Evolutionary conservation across 2,329 filamentous ascomycete species (phyloP), one percentile per base, ranked within the genome.

Genomic region (Lecanicillium sp.): DNA sequence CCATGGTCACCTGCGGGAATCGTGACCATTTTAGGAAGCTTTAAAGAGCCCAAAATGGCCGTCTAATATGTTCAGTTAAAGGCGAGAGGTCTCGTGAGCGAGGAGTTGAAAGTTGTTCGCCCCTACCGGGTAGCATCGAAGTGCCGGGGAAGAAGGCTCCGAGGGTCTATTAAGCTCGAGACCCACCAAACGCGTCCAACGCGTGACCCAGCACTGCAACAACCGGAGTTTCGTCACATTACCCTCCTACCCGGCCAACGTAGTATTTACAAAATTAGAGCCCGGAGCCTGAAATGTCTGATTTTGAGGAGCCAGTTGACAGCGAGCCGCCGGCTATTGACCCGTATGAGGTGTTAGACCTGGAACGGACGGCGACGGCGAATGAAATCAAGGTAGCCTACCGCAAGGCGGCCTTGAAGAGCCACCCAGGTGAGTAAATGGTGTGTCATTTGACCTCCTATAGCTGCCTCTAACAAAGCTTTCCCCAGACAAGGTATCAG

Each of bases 381-480:
- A 79, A 87, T 45, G 77, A 95, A 52, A 75, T 98, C 64, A 95
- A 94, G 59, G 79, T 78, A 14, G 87, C 90, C 14, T 98, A 98
- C 67, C 84, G 87, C 55, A 95, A 94, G 58, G 78, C 83, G 36
- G 92, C 92, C 4, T 70, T 98, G 43, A 88, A 80, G 59, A 76
- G 89, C 51, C 92, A 98, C 53, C 85, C 85, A 51, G 83, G 83
- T 90, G 73, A 50, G 63, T 25, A n/a, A 6, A 4, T 9, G 11
- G 5, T n/a, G 17, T 9, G 22, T 19, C 8, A 11, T 17, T 14
- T 19, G 22, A 25, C 7, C 22, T 25, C 11, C 22, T 25, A 11
- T 25, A n/a, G 16, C 18, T 33, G 8, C 42, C 45, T 36, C 54
- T 54, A 17, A 52, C 36, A 25, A 3, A 28, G 16, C 9, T 29